Percentiles rank a stretch among this genome's conserved stretches.
Conservation (phyloP, 441 rosid species). For the Syzygium syzygioides region DNA sequence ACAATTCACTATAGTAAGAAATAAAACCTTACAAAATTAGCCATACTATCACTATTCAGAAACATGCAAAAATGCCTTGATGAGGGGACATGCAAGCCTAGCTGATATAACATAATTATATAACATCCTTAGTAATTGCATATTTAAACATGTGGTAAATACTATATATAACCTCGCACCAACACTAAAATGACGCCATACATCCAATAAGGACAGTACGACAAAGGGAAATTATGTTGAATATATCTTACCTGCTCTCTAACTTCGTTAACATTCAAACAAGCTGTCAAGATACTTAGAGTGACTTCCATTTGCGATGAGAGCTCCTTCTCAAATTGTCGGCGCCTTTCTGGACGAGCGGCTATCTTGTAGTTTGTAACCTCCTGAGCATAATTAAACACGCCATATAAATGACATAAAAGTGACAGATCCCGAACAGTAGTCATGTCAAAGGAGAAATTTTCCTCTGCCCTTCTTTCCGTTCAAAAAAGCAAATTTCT, state of each 20-base stretch:
- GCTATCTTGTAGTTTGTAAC: conserved; percentile 95
- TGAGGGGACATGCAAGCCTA: background rate
- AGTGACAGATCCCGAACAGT: conserved; percentile 9
- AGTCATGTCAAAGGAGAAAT: background rate
- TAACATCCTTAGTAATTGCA: background rate
- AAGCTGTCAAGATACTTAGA: conserved; percentile 74
- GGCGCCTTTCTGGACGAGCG: conserved; percentile 97
- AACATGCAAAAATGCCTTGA: background rate
- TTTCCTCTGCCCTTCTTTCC: background rate
- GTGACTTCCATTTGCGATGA: conserved; percentile 84
- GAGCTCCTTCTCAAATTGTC: conserved; percentile 90
- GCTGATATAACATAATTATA: background rate
- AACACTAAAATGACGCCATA: background rate
- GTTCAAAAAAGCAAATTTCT: background rate
- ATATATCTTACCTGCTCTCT: conserved; percentile 74
- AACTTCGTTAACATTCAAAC: conserved; percentile 69
- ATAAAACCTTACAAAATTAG: background rate
- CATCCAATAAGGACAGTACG: background rate
- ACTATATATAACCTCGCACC: background rate
- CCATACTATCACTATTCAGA: background rate
- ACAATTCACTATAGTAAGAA: background rate
- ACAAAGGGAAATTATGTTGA: background rate
- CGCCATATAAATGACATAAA: background rate
- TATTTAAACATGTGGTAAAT: background rate
- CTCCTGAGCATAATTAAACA: conserved; percentile 50